Conservation (phyloP, 2,329 filamentous ascomycete genomes). For the Kalaharituber pfeilii region DNA sequence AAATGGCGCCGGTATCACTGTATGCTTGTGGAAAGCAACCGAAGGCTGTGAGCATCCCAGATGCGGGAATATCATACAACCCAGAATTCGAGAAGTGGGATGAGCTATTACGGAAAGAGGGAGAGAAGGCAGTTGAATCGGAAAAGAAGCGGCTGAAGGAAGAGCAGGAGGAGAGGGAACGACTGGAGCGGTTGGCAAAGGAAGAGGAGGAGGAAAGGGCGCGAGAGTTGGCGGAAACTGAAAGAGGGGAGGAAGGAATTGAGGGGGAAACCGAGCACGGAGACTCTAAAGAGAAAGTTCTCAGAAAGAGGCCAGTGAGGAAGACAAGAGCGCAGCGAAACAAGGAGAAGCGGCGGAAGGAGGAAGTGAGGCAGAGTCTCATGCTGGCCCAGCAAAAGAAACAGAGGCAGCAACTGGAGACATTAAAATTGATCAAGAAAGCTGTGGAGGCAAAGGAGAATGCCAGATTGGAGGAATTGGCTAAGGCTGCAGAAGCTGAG, state of each 20-base stretch:
- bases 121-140: conserved; percentile 28
- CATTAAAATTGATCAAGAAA: conserved; percentile 52
- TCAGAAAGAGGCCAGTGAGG: conserved; percentile 45
- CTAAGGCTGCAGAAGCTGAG: conserved; percentile 32
- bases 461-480: conserved; percentile 4
- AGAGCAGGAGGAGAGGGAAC: conserved; percentile 23
- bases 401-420: conserved; percentile 51
- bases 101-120: conserved; percentile 53
- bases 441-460: conserved; percentile 38
- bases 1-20: conserved; percentile 61
- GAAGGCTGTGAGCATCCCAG: conserved; percentile 60
- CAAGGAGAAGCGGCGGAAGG: conserved; percentile 73
- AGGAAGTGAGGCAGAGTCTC: conserved; percentile 58
- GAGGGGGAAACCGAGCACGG: conserved; percentile 24
- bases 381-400: conserved; percentile 60
- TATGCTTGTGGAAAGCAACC: conserved; percentile 65
- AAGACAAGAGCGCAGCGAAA: conserved; percentile 64
- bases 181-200: conserved; percentile 31
- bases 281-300: conserved; percentile 47
- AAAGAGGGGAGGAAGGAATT: conserved; percentile 31
- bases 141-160: conserved; percentile 20
- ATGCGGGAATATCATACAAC: conserved; percentile 81
- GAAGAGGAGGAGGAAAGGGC: conserved; percentile 58
- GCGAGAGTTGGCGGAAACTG: conserved; percentile 29
- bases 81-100: conserved; percentile 77